A percentile compares a stretch with the other conserved stretches of the same genome.
phyloP scores from a whole-genome alignment of 1,284 basidiomycete genomes.

The Coniophora puteana region DNA sequence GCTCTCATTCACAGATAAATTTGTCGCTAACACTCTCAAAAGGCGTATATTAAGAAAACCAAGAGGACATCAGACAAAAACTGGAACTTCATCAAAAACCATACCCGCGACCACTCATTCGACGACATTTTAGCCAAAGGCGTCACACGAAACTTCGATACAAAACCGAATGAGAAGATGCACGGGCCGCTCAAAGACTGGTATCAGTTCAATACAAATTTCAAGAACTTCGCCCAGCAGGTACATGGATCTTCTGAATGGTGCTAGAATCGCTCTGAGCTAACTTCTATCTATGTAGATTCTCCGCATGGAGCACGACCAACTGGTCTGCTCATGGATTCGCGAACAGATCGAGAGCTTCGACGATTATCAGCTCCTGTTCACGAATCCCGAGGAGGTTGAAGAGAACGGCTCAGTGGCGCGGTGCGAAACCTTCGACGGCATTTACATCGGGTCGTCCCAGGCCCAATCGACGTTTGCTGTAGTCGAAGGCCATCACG shows the following conservation, averaged over 20 bases:
- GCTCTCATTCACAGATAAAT: not conserved
- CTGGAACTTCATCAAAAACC: slow-evolving; percentile 36
- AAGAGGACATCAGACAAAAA: slow-evolving; percentile 16
- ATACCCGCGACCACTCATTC: slow-evolving; percentile 27
- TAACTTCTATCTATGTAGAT: slow-evolving; percentile 17
- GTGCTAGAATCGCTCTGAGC: too few species aligned
- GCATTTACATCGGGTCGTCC: slow-evolving; percentile 13
- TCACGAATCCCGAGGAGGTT: slow-evolving; percentile 1
- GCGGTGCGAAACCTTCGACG: not conserved
- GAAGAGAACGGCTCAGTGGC: not conserved
- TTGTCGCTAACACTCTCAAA: too few species aligned
- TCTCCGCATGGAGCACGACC: slow-evolving; percentile 17
- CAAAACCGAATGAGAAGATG: slow-evolving; percentile 30
- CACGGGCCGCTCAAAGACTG: slow-evolving; percentile 25
- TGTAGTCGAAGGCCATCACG: slow-evolving; percentile 11
- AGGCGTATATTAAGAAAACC: slow-evolving; percentile 8
- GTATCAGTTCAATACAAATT: slow-evolving; percentile 29
- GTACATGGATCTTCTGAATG: slow-evolving; percentile 15
- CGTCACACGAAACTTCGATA: slow-evolving; percentile 25
- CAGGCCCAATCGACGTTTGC: slow-evolving; percentile 12
- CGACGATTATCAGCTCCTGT: slow-evolving; percentile 5
- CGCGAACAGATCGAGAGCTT: slow-evolving; percentile 13
- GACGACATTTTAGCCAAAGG: slow-evolving; percentile 33
- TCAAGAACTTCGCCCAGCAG: slow-evolving; percentile 30
- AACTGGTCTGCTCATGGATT: slow-evolving; percentile 12